Evolutionary conservation across 352 stramenopile species (phyloP).

Genomic region (Pythium coloratum): DNA sequence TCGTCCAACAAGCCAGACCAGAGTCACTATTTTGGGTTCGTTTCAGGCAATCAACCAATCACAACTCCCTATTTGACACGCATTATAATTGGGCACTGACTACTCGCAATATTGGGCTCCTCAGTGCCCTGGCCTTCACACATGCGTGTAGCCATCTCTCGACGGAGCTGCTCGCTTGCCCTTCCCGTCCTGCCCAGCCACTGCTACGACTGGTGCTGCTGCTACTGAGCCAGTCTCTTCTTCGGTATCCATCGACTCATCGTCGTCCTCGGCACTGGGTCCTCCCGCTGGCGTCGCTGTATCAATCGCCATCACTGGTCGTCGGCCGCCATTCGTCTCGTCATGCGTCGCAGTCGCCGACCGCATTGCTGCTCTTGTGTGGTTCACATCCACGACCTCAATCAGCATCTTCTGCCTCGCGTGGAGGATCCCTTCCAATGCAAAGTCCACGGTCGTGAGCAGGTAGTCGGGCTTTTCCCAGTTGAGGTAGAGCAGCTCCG

Average conservation of each 20-base stretch:
- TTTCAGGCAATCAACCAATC: not conserved
- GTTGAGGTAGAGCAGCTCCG: slow-evolving; percentile 47
- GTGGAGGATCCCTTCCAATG: slow-evolving; percentile 66
- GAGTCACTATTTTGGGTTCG: not conserved
- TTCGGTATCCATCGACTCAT: not conserved
- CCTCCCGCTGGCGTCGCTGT: slow-evolving; percentile 15
- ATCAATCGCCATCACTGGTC: slow-evolving; percentile 10
- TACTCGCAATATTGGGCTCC: not conserved
- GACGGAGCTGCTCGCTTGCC: not conserved
- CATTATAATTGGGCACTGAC: not conserved
- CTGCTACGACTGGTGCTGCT: no score
- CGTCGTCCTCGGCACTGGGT: not conserved
- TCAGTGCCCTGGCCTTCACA: not conserved
- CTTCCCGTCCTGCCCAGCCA: not conserved
- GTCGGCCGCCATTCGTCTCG: not conserved
- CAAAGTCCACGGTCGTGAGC: slow-evolving; percentile 59
- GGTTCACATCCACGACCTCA: slow-evolving; percentile 58
- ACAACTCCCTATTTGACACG: not conserved
- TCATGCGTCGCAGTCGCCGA: not conserved
- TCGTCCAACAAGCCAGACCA: not conserved
- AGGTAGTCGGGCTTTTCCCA: slow-evolving; percentile 71
- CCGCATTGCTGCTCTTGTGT: slow-evolving; percentile 21
- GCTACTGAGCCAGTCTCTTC: not conserved
- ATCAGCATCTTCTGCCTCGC: slow-evolving; percentile 66
- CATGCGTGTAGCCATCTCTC: not conserved